phyloP scores from a whole-genome alignment of 1,284 basidiomycete species.

The Trametes polyzona region DNA sequence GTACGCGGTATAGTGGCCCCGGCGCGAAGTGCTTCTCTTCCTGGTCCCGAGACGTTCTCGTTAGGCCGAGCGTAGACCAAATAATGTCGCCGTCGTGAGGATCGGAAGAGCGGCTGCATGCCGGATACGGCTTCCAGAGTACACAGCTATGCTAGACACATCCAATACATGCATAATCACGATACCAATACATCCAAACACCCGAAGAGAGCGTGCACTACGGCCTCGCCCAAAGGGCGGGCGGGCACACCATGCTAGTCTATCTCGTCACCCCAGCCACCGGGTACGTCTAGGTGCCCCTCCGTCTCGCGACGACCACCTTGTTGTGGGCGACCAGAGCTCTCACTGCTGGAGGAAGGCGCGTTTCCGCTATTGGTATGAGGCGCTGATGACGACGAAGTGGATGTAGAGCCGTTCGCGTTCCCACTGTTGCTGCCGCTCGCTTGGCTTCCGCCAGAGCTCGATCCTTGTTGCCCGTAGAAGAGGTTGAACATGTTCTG shows the following conservation, averaged over 20 bases:
- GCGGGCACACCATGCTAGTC: constrained; percentile 8
- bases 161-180: background rate
- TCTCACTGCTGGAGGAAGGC: background rate
- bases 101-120: no score
- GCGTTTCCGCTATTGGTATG: background rate
- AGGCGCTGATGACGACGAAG: background rate
- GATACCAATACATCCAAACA: background rate
- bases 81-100: no score
- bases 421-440: background rate
- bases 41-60: no score
- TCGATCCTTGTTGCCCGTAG: constrained; percentile 8
- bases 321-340: background rate
- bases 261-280: constrained; percentile 29
- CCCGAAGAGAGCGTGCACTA: no score
- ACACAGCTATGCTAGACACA: background rate
- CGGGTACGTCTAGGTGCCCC: constrained; percentile 17
- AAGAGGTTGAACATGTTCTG: constrained; percentile 24
- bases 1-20: no score
- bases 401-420: background rate
- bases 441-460: background rate
- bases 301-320: background rate
- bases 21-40: no score
- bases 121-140: background rate
- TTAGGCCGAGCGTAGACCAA: no score
- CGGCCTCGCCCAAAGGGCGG: background rate